Percentiles rank a stretch among this genome's conserved stretches.
Conservation (phyloP, 768 basidiomycete species). For the Collybiopsis confluens region DNA sequence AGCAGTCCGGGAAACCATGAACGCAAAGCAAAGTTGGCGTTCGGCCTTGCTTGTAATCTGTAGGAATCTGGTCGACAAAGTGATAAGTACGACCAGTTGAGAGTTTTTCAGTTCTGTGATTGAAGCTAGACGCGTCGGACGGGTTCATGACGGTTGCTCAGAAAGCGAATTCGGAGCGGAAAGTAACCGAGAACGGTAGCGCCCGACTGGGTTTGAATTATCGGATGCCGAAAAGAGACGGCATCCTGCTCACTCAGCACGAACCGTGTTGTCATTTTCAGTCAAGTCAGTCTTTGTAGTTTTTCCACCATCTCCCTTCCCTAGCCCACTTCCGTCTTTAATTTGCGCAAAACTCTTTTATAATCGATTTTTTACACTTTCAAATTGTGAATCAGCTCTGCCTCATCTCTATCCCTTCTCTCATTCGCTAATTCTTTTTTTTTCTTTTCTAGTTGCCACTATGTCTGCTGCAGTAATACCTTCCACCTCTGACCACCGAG, state of each 20-base stretch:
- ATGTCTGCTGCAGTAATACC: constrained; percentile 45
- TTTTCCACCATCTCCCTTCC: not conserved
- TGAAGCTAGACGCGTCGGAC: constrained; percentile 39
- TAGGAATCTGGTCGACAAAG: constrained; percentile 67
- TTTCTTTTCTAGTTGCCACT: constrained; percentile 21
- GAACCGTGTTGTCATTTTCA: constrained; percentile 7
- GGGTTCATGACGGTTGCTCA: constrained; percentile 36
- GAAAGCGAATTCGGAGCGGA: constrained; percentile 11
- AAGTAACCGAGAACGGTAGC: not conserved
- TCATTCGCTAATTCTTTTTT: constrained; percentile 13
- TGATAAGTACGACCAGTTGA: constrained; percentile 64
- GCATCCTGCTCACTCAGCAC: not conserved
- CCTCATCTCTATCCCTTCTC: no score
- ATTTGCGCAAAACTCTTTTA: constrained; percentile 19
- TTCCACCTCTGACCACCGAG: constrained; percentile 26
- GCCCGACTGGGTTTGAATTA: constrained; percentile 16
- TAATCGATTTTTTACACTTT: constrained; percentile 35
- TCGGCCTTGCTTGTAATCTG: constrained; percentile 31
- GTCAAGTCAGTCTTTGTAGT: constrained; percentile 16
- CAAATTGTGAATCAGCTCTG: no score
- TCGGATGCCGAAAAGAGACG: not conserved
- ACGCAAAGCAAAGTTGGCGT: constrained; percentile 61
- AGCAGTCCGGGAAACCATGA: constrained; percentile 77
- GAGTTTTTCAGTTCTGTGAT: constrained; percentile 46
- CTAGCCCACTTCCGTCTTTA: constrained; percentile 13